A percentile compares a stretch with the other conserved stretches of the same genome.
Conservation (phyloP, 768 basidiomycete species). For the Suillus paluster region DNA sequence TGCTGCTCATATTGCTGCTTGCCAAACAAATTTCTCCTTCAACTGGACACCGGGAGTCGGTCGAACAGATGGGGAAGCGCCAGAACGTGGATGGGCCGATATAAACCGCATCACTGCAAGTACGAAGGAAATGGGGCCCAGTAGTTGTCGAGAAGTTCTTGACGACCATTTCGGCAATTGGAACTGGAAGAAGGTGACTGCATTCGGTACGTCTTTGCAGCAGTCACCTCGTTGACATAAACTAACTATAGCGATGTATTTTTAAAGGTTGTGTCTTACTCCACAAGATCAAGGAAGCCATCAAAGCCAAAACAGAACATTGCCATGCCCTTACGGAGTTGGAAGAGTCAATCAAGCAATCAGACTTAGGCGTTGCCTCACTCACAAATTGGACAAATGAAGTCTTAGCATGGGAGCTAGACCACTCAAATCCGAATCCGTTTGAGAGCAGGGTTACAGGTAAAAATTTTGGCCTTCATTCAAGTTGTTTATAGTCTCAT, state of each 20-base stretch:
- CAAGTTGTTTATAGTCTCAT: conserved; percentile 8
- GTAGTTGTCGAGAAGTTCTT: conserved; percentile 36
- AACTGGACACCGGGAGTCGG: conserved; percentile 31
- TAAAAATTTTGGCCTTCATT: not conserved
- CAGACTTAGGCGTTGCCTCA: not conserved
- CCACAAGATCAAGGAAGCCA: not conserved
- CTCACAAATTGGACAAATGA: conserved; percentile 21
- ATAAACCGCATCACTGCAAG: conserved; percentile 34
- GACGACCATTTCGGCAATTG: conserved; percentile 39
- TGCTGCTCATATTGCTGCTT: conserved; percentile 14
- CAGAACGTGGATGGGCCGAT: conserved; percentile 41
- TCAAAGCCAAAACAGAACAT: conserved; percentile 6
- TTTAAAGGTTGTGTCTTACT: not conserved
- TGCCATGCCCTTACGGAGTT: not conserved
- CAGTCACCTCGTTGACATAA: not conserved
- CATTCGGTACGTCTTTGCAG: conserved; percentile 24
- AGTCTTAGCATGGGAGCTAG: conserved; percentile 28
- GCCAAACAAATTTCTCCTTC: conserved; percentile 32
- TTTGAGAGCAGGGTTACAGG: conserved; percentile 17
- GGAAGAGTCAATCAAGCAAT: conserved; percentile 1
- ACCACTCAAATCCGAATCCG: conserved; percentile 24
- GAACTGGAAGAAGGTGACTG: conserved; percentile 37
- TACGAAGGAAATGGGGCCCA: conserved; percentile 39
- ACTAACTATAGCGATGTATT: not conserved
- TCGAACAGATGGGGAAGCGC: conserved; percentile 39